A percentile compares a stretch with the other conserved stretches of the same genome.
Evolutionary conservation across 345 rosid genomes (phyloP).

Genomic region (Pelargonium nanum): DNA sequence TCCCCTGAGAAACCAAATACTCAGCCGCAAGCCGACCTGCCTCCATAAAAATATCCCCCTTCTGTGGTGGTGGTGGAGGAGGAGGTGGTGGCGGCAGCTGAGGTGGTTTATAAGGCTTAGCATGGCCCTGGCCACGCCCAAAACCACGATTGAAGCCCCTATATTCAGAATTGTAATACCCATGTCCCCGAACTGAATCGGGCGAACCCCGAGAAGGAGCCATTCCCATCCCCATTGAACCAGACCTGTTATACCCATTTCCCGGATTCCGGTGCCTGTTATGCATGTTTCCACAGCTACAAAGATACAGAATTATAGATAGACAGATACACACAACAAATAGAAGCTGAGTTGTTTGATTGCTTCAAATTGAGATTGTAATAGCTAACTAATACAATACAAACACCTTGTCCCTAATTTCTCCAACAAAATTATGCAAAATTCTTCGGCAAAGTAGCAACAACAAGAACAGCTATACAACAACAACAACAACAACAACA

Average conservation of each 20-base stretch:
- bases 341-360: background rate
- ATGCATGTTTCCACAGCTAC: slow-evolving; percentile 44
- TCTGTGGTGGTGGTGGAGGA: slow-evolving; percentile 29
- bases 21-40: slow-evolving; percentile 94
- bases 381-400: background rate
- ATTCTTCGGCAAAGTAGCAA: background rate
- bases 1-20: slow-evolving; percentile 80
- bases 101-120: slow-evolving; percentile 48
- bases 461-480: background rate
- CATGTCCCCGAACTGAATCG: slow-evolving; percentile 62
- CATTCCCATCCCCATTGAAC: slow-evolving; percentile 54
- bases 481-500: background rate
- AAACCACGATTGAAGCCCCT: slow-evolving; percentile 67
- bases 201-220: slow-evolving; percentile 48
- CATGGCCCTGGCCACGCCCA: slow-evolving; percentile 67
- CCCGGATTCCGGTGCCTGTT: slow-evolving; percentile 82
- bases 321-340: too few species aligned
- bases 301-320: background rate
- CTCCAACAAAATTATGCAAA: background rate
- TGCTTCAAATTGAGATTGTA: background rate
- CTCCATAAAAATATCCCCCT: slow-evolving; percentile 62
- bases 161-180: slow-evolving; percentile 59
- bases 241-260: slow-evolving; percentile 65
- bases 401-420: background rate
- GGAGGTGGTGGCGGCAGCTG: slow-evolving; percentile 33